Base-by-base conservation (phyloP, 1,139 yeast genomes). In the Geotrichum candidum region DNA sequence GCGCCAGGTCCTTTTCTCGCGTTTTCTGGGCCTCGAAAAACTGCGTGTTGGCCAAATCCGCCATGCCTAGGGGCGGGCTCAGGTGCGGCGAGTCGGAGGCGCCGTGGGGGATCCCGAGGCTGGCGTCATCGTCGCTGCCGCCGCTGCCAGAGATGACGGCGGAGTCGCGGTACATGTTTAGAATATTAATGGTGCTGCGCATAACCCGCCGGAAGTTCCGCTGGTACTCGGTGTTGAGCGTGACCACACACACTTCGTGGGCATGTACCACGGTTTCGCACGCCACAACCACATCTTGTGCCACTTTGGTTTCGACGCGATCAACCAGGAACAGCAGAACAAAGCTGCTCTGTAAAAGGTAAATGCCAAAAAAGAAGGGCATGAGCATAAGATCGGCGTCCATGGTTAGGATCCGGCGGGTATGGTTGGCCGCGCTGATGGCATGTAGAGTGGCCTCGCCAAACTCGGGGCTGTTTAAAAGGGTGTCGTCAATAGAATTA, bases 361-460 rank as follows among this genome's bases (percentile, higher is more conserved):
- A 71, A 35, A 71, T 69, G 23, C 74, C 76, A 56, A 70, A 67
- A 63, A 73, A 73, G 61, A 72, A 72, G 3, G 76, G 75, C 73
- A 73, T 71, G 50, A 72, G 66, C 64, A 65, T 67, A 51, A 73
- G 57, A 48, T 72, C 76, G 0, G 74, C 72, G 55, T 73, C 76
- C 38, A 68, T 64, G 6, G 63, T 57, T 22, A 71, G 62, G 11
- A 71, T 65, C 25, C 65, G 64, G 25, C 68, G 67, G 33, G 70
- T 61, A 22, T 71, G 67, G 41, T 67, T 65, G 13, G 74, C 69
- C 3, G 72, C 72, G 1, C 64, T 57, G 6, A 71, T 67, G 6
- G 72, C 70, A 53, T 70, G 68, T 15, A 66, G 52, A 18, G 68
- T 61, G 33, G 72, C 68, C 25, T 63, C 67, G 29, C 64, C 62